These are phyloP conservation scores for Phaeolepiota aurea DNA, from an alignment of 768 basidiomycete genomes.

Conservation along the genomic window DNA sequence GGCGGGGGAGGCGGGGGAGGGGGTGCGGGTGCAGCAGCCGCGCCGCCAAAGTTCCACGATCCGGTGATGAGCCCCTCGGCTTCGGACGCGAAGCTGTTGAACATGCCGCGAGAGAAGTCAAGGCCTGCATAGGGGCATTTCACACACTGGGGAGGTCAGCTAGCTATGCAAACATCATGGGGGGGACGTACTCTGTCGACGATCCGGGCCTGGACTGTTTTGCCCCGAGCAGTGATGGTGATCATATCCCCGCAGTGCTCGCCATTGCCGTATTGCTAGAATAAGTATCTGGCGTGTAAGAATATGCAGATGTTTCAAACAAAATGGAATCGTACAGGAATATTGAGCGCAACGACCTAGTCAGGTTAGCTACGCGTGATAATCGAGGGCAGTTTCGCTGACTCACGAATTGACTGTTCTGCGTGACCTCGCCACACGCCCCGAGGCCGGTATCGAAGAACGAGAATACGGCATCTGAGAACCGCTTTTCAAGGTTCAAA, in stretches of 20 bases:
- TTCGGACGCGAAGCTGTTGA: constrained; percentile 38
- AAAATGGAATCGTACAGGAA: constrained; percentile 19
- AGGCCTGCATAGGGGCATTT: constrained; percentile 56
- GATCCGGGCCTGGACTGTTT: constrained; percentile 47
- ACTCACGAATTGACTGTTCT: neutral
- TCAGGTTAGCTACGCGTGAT: no score
- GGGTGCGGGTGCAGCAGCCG: constrained; percentile 12
- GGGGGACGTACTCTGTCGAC: constrained; percentile 31
- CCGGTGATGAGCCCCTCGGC: constrained; percentile 40
- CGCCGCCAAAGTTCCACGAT: constrained; percentile 31
- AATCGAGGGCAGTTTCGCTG: no score
- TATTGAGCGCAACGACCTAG: constrained; percentile 47
- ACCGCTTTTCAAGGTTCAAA: neutral
- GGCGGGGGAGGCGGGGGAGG: constrained; percentile 9
- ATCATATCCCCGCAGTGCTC: constrained; percentile 52
- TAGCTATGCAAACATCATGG: neutral
- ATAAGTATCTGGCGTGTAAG: constrained; percentile 5
- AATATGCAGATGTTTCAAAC: constrained; percentile 10
- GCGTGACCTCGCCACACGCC: neutral
- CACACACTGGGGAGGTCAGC: constrained; percentile 39
- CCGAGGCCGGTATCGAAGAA: neutral
- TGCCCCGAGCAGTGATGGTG: constrained; percentile 52
- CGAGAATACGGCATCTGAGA: neutral
- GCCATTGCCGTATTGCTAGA: constrained; percentile 48
- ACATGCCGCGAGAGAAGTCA: constrained; percentile 54